Base-by-base conservation (phyloP, 176 grass and related monocot genomes). In the Oryza longistaminata region DNA sequence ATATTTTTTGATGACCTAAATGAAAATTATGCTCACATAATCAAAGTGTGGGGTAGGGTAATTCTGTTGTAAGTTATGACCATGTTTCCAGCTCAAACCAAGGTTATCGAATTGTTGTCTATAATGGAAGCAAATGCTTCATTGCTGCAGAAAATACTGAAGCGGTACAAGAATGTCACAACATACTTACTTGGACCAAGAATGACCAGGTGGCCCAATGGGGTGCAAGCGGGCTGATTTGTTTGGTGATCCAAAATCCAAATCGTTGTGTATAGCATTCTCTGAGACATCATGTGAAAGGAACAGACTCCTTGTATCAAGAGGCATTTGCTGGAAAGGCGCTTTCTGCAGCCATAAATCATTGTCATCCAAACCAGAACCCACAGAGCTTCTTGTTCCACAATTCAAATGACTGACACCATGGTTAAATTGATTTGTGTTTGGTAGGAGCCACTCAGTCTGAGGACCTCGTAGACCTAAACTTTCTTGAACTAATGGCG, bases 161-260 rank as follows among this genome's bases (percentile, higher is more conserved):
- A 75, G 67, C 7, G 29, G 14, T 48, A 90, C 67, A 27, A 26
- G 19, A 73, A 83, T 11, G 45, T 39, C 3, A 14, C 3, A 45
- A 78, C 77, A 9, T 13, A 88, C 89, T 87, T 94, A 98, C 96
- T 93, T 98, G 83, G 90, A 78, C 91, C 91, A 95, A 64, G 72
- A 84, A 88, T 72, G 77, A 85, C 74, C 84, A 81, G 77, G 83
- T 29, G 88, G 76, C 5, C 88, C 93, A 85, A 93, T 71, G 39
- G 89, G 87, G 66, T 76, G 77, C 72, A 73, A 78, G 42, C 12
- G 15, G 33, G 29, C 79, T 81, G 86, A 85, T 85, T 82, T 90
- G 33, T 94, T 88, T 74, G 82, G 85, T 83, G 85, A 83, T 43
- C 19, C 65, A 64, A 76, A 88, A 45, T 48, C 70, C 66, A 80